Evolutionary conservation across 1,284 basidiomycete genomes (phyloP), one percentile per base, ranked within the genome.

Genomic region (Sutorius eximius): DNA sequence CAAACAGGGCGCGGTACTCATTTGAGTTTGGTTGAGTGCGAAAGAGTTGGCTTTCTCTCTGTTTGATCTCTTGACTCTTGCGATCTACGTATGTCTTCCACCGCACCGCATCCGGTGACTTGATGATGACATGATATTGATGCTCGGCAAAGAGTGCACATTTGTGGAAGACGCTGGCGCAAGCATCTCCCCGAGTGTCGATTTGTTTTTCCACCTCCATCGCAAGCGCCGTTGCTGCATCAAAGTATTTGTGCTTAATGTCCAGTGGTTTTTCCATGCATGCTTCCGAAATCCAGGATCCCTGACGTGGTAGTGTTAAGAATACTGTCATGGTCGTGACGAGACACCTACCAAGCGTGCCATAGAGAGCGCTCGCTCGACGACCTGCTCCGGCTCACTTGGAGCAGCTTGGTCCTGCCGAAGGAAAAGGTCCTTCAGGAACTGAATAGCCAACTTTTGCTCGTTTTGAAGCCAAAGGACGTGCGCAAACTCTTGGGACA

Each of bases 381-480:
- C 51, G 29, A 44, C 40, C n/a, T 48, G 44, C 22, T 57, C 63
- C 8, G 60, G 65, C 3, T 53, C 44, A 13, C 30, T 51, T 57
- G 46, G 60, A 52, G 36, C 49, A 8, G 44, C 20, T 49, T 62
- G 49, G 32, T 51, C 61, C 34, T 59, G 62, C 51, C 16, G 61
- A 38, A 56, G 51, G 18, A 82, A 52, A 13, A 88, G 71, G 34
- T 77, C 77, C 51, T 80, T 79, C 53, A 96, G 76, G 54, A 84
- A 86, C 61, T 91, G 82, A 34, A 96, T 87, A 0, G 96, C 95
- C 1, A 89, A 75, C 51, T 85, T 84, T 62, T 93, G 90, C 66
- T 98, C 94, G 36, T 85, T 83, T 62, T 93, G 89, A 5, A 83
- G 74, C 94, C 96, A 98, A 12, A 98, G 79, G 7, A 98, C 93